Evolutionary conservation across 768 basidiomycete species (phyloP).

Genomic region (Infundibulicybe gibba): DNA sequence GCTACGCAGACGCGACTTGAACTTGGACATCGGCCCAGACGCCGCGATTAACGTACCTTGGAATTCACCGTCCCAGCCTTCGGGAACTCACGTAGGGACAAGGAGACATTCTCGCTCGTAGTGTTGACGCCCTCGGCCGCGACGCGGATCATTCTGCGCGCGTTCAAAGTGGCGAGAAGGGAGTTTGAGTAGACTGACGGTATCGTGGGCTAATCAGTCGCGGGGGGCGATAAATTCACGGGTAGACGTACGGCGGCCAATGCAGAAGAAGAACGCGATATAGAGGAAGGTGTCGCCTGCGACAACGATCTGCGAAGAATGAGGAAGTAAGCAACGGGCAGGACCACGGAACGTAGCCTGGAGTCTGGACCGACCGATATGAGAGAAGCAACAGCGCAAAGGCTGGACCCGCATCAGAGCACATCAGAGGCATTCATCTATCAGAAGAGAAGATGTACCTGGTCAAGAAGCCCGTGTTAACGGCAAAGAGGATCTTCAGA

Average conservation of each 20-base stretch:
- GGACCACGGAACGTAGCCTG: not conserved
- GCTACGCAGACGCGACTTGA: constrained; percentile 16
- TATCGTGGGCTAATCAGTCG: not conserved
- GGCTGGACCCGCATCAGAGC: constrained; percentile 20
- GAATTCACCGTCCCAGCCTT: constrained; percentile 27
- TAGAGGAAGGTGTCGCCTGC: constrained; percentile 51
- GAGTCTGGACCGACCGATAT: constrained; percentile 34
- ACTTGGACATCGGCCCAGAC: not conserved
- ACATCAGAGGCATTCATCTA: constrained; percentile 3
- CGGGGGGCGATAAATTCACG: not conserved
- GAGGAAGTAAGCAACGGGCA: constrained; percentile 1
- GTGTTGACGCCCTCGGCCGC: constrained; percentile 33
- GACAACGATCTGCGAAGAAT: constrained; percentile 35
- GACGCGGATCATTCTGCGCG: constrained; percentile 43
- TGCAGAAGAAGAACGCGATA: constrained; percentile 56
- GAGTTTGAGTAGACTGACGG: constrained; percentile 54
- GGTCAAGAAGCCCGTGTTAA: constrained; percentile 38
- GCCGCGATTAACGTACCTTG: constrained; percentile 18
- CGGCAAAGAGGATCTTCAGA: constrained; percentile 38
- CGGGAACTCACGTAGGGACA: constrained; percentile 35
- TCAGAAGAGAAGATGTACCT: constrained; percentile 13
- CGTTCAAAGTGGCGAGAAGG: constrained; percentile 58
- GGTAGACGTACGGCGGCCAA: constrained; percentile 49
- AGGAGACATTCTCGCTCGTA: constrained; percentile 35
- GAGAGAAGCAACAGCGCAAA: constrained; percentile 54